These are phyloP conservation scores for Pseudoneurospora amorphoporcata DNA, from an alignment of 495 filamentous ascomycete genomes.

Conservation along the genomic window DNA sequence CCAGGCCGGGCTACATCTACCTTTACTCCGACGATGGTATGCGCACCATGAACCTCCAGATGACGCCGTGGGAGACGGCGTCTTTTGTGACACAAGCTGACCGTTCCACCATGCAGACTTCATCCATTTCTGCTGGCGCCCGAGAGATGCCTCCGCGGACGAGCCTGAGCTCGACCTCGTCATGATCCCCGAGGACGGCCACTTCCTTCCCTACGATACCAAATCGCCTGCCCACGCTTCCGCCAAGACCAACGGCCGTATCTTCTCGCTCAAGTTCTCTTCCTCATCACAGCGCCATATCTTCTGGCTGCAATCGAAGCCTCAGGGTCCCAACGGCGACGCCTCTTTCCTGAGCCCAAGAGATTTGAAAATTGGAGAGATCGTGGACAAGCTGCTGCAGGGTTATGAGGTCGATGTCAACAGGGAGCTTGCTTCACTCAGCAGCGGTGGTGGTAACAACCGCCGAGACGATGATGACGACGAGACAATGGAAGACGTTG, in stretches of 20 bases:
- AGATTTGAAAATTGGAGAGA: slow-evolving; percentile 70
- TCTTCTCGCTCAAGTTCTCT: slow-evolving; percentile 88
- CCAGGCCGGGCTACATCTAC: slow-evolving; percentile 79
- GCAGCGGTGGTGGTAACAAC: slow-evolving; percentile 51
- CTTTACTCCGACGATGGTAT: slow-evolving; percentile 87
- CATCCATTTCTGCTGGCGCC: slow-evolving; percentile 93
- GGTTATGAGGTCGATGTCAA: slow-evolving; percentile 85
- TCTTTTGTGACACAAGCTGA: slow-evolving; percentile 9
- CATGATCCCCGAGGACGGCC: slow-evolving; percentile 82
- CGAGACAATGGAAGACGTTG: slow-evolving; percentile 76
- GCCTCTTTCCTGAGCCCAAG: slow-evolving; percentile 68
- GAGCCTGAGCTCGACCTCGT: slow-evolving; percentile 73
- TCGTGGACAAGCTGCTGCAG: slow-evolving; percentile 73
- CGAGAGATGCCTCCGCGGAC: slow-evolving; percentile 40
- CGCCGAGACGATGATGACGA: slow-evolving; percentile 54
- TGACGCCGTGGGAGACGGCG: background rate
- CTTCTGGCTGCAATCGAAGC: slow-evolving; percentile 91
- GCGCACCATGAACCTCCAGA: background rate
- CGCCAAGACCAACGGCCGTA: slow-evolving; percentile 70
- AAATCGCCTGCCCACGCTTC: slow-evolving; percentile 36
- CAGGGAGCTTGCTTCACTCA: slow-evolving; percentile 58
- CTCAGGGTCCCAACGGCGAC: slow-evolving; percentile 64
- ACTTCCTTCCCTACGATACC: slow-evolving; percentile 68
- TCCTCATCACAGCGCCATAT: slow-evolving; percentile 87
- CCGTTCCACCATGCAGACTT: slow-evolving; percentile 44